Evolutionary conservation across 2,329 filamentous ascomycete genomes (phyloP).

Genomic region (Madurella fahalii): DNA sequence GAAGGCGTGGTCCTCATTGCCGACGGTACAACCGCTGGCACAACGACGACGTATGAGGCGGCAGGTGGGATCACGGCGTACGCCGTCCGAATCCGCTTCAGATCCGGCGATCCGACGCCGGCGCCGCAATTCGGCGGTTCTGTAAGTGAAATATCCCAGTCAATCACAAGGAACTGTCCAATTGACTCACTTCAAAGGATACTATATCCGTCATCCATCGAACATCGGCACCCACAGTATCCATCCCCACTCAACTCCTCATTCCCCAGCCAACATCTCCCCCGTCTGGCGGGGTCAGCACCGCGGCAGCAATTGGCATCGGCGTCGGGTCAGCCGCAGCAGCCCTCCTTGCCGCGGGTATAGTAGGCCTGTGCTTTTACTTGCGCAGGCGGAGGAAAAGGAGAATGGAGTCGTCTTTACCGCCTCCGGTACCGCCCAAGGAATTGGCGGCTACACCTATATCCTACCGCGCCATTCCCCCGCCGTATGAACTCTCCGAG

Average conservation of each 20-base stretch:
- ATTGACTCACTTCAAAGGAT: constrained; percentile 1
- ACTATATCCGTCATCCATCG: neutral
- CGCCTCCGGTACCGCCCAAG: constrained; percentile 24
- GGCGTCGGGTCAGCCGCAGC: constrained; percentile 25
- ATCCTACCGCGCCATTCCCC: constrained; percentile 9
- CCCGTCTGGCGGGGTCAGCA: constrained; percentile 18
- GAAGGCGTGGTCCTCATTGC: constrained; percentile 22
- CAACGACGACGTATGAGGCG: constrained; percentile 11
- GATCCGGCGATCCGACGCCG: constrained; percentile 13
- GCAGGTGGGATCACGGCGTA: constrained; percentile 22
- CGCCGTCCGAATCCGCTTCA: constrained; percentile 25
- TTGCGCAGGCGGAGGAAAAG: constrained; percentile 23
- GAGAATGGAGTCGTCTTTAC: neutral
- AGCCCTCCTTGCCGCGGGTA: constrained; percentile 19
- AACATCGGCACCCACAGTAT: constrained; percentile 1
- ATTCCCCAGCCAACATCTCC: constrained; percentile 7
- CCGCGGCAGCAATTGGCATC: constrained; percentile 26
- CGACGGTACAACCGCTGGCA: constrained; percentile 15
- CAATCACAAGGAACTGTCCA: neutral
- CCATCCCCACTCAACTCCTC: constrained; percentile 6
- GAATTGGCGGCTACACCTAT: constrained; percentile 1
- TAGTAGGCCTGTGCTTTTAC: constrained; percentile 19
- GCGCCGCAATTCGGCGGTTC: neutral
- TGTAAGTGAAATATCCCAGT: constrained; percentile 1
- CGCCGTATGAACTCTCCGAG: constrained; percentile 22